Percentiles rank a stretch among this genome's conserved stretches.
Conservation (phyloP, 768 basidiomycete genomes). For the Trametes punicea region DNA sequence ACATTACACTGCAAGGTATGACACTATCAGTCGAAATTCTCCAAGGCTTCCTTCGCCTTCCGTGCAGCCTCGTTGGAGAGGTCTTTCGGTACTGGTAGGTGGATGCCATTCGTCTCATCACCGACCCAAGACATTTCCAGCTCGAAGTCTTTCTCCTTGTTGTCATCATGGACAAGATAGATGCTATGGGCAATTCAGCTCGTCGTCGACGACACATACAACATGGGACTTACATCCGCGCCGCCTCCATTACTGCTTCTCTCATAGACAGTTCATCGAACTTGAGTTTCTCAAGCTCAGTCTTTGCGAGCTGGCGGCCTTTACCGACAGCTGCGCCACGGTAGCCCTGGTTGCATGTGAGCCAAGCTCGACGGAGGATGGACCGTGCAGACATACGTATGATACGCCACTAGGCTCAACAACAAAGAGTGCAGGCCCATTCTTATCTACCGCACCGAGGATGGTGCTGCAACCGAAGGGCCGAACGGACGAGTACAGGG, state of each 20-base stretch:
- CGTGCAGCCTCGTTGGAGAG: constrained; percentile 81
- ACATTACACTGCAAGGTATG: constrained; percentile 26
- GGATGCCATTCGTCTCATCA: constrained; percentile 73
- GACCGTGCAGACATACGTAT: constrained; percentile 51
- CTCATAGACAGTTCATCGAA: constrained; percentile 72
- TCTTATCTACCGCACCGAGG: constrained; percentile 84
- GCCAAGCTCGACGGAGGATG: background rate
- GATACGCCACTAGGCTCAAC: constrained; percentile 94
- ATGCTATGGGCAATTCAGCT: constrained; percentile 54
- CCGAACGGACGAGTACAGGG: constrained; percentile 95
- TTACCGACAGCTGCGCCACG: constrained; percentile 97
- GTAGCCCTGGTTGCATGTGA: constrained; percentile 63
- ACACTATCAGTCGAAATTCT: constrained; percentile 51
- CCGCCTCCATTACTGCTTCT: constrained; percentile 90
- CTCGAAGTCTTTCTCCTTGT: constrained; percentile 98
- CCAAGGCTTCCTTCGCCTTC: constrained; percentile 83
- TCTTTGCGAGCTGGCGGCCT: constrained; percentile 97
- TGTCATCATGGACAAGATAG: constrained; percentile 95
- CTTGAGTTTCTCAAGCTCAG: constrained; percentile 95
- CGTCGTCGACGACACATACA: constrained; percentile 5
- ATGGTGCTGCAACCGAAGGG: constrained; percentile 96
- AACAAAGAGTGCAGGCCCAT: constrained; percentile 82
- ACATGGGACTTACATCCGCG: constrained; percentile 74
- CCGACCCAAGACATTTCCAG: constrained; percentile 98
- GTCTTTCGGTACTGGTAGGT: constrained; percentile 82